Evolutionary conservation across 306 rosid genomes (phyloP), one percentile per base, ranked within the genome.

Genomic region (Chamaecrista fasciculata): DNA sequence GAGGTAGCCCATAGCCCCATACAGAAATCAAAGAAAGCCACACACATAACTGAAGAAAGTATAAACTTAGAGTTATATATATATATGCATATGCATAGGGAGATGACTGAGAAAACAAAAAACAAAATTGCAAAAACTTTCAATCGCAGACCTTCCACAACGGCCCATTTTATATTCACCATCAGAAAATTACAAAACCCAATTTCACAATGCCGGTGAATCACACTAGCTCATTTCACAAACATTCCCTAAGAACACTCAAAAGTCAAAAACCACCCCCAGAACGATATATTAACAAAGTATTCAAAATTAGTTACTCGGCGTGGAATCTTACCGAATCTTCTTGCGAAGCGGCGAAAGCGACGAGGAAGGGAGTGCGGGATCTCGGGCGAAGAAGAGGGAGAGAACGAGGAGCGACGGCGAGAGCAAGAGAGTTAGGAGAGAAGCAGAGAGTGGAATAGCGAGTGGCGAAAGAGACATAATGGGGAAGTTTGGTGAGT

Each of bases 271-370:
- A n/a, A n/a, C n/a, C n/a, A n/a, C n/a, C n/a, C n/a, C n/a, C n/a
- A n/a, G n/a, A n/a, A n/a, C n/a, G n/a, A n/a, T n/a, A n/a, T n/a
- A n/a, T n/a, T n/a, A n/a, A n/a, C n/a, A n/a, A n/a, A n/a, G n/a
- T n/a, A n/a, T n/a, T n/a, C n/a, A n/a, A n/a, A n/a, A n/a, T n/a
- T n/a, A n/a, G n/a, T n/a, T n/a, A n/a, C n/a, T n/a, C n/a, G n/a
- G n/a, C n/a, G n/a, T n/a, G n/a, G n/a, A 20, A 16, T 49, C 86
- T 71, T 72, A 95, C 99, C 76, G 95, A 77, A 9, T 86, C 97
- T 49, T 84, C 89, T 9, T 50, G 89, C 1, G 96, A 49, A 50
- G 92, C 84, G 1, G 95, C 70, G 24, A 74, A 78, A 42, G 82
- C 75, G 26, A 83, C 61, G 15, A 84, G 48, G 2, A 81, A 67